A percentile compares a stretch with the other conserved stretches of the same genome.
Evolutionary conservation across 495 filamentous ascomycete species (phyloP).

Genomic region (Aspergillus diversus): DNA sequence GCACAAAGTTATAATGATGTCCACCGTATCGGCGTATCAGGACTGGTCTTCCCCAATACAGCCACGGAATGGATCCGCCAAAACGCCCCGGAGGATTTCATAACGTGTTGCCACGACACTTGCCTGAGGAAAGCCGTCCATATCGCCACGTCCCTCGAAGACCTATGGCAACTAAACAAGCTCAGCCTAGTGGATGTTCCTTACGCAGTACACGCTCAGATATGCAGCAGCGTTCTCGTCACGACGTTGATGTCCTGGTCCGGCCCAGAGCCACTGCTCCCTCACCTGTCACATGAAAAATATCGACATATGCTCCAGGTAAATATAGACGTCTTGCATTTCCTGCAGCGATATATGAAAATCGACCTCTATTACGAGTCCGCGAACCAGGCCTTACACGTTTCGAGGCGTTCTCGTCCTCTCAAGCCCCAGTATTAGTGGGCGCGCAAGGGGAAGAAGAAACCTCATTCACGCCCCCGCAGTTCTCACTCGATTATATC

Average conservation of each 20-base stretch:
- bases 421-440: background rate
- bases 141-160: background rate
- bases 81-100: background rate
- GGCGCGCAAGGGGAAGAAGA: no score
- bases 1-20: background rate
- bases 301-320: background rate
- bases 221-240: slow-evolving; percentile 1
- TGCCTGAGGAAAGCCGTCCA: background rate
- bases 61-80: slow-evolving; percentile 1
- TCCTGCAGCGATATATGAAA: background rate
- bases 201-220: background rate
- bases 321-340: background rate
- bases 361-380: background rate
- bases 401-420: background rate
- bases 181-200: background rate
- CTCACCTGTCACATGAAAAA: background rate
- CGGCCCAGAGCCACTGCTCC: background rate
- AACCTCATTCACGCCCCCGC: background rate
- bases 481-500: slow-evolving; percentile 3
- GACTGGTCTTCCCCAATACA: background rate
- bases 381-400: background rate
- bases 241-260: background rate
- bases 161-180: background rate
- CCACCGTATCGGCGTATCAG: background rate
- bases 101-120: background rate